Conservation (phyloP, 2,329 filamentous ascomycete species). For the Mollisiaceae sp. region DNA sequence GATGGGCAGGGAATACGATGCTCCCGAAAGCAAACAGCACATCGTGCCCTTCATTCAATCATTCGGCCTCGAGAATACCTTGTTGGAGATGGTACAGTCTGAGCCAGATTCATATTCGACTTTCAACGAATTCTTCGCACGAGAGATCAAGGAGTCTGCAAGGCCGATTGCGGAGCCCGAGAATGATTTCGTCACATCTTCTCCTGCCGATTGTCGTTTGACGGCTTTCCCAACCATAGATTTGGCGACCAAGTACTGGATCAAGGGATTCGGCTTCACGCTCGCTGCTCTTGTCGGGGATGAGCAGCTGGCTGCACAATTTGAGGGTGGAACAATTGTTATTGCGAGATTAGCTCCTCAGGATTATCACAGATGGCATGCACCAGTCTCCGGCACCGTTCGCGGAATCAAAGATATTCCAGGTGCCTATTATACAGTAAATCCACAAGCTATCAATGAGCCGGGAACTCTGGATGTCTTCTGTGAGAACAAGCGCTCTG, state of each 20-base stretch:
- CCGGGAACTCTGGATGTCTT: constrained; percentile 31
- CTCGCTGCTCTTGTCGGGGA: constrained; percentile 48
- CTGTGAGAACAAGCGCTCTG: constrained; percentile 29
- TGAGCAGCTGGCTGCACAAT: constrained; percentile 42
- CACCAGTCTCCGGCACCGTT: constrained; percentile 48
- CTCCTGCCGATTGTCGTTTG: constrained; percentile 77
- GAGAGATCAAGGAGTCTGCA: constrained; percentile 30
- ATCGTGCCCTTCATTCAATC: constrained; percentile 30
- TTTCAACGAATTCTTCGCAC: constrained; percentile 30
- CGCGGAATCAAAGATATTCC: constrained; percentile 47
- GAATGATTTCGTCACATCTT: constrained; percentile 30
- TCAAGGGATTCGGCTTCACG: constrained; percentile 51
- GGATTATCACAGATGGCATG: constrained; percentile 53
- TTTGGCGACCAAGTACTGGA: constrained; percentile 75
- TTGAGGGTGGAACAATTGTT: constrained; percentile 45
- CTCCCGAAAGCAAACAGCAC: constrained; percentile 28
- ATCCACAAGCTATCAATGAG: constrained; percentile 42
- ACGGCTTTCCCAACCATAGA: constrained; percentile 90
- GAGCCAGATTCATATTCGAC: constrained; percentile 27
- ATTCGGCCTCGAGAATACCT: constrained; percentile 19
- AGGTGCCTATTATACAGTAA: constrained; percentile 51
- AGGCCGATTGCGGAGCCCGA: constrained; percentile 28
- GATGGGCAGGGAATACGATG: constrained; percentile 31
- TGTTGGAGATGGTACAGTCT: constrained; percentile 26
- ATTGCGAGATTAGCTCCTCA: constrained; percentile 50